phyloP scores from a whole-genome alignment of 192 early-diverging fungal species.

The Entomortierella parvispora region DNA sequence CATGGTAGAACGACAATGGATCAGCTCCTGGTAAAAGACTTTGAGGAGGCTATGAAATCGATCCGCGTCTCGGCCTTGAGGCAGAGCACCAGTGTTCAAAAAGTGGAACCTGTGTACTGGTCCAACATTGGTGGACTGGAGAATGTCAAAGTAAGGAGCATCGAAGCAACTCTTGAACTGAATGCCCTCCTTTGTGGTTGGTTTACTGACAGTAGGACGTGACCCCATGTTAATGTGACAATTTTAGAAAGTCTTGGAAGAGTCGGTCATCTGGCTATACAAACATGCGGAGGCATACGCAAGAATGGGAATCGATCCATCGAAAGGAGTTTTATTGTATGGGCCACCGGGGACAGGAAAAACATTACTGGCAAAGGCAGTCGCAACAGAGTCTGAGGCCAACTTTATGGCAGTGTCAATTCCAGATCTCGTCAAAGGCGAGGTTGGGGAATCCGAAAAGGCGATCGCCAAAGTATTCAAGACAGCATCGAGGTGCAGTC shows the following conservation, averaged over 20 bases:
- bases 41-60: constrained; percentile 51
- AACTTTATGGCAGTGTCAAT: constrained; percentile 86
- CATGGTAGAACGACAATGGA: constrained; percentile 39
- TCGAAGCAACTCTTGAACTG: neutral
- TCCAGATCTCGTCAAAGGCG: constrained; percentile 86
- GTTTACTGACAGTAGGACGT: neutral
- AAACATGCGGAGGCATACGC: constrained; percentile 70
- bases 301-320: constrained; percentile 74
- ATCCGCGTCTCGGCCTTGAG: constrained; percentile 38
- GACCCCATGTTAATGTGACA: neutral
- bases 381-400: constrained; percentile 80
- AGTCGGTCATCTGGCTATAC: constrained; percentile 84
- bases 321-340: constrained; percentile 85
- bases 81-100: constrained; percentile 53
- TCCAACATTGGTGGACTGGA: constrained; percentile 84
- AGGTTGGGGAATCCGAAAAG: constrained; percentile 96
- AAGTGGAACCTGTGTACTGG: constrained; percentile 70
- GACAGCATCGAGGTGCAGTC: constrained; percentile 72
- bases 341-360: constrained; percentile 96
- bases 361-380: constrained; percentile 87
- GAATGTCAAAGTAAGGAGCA: constrained; percentile 68
- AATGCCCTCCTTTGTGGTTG: neutral
- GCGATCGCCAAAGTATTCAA: constrained; percentile 80
- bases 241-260: constrained; percentile 68
- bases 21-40: constrained; percentile 51